Evolutionary conservation across 2,329 filamentous ascomycete genomes (phyloP).

Genomic region (Colletotrichum acutatum): DNA sequence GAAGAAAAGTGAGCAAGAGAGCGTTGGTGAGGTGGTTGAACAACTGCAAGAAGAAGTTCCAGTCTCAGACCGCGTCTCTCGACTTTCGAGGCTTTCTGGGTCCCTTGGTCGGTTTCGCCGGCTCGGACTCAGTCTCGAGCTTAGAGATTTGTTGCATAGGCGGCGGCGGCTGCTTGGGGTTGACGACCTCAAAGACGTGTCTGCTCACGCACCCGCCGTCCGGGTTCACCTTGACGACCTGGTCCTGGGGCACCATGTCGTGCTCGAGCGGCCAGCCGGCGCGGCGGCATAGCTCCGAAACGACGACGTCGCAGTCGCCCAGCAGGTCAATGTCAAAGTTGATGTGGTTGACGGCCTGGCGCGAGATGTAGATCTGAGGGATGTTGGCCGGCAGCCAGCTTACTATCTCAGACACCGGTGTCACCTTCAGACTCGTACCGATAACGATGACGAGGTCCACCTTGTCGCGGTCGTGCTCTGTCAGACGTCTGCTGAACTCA

Average conservation of each 20-base stretch:
- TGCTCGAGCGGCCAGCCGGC: slow-evolving; percentile 85
- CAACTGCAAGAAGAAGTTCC: neutral
- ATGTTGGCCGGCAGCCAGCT: slow-evolving; percentile 81
- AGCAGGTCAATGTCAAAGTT: slow-evolving; percentile 97
- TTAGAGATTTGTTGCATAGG: neutral
- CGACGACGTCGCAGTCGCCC: slow-evolving; percentile 93
- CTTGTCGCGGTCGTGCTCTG: slow-evolving; percentile 81
- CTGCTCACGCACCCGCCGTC: slow-evolving; percentile 57
- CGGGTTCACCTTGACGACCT: slow-evolving; percentile 67
- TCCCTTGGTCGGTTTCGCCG: slow-evolving; percentile 21
- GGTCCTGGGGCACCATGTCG: slow-evolving; percentile 80
- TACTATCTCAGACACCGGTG: slow-evolving; percentile 92
- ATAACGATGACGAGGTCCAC: slow-evolving; percentile 96
- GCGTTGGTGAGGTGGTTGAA: neutral
- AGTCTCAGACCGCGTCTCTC: slow-evolving; percentile 8
- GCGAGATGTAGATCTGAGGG: slow-evolving; percentile 90
- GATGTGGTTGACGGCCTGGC: slow-evolving; percentile 86
- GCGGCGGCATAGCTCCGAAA: slow-evolving; percentile 84
- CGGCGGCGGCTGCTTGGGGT: neutral
- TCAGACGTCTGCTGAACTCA: slow-evolving; percentile 82
- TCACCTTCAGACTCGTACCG: slow-evolving; percentile 94
- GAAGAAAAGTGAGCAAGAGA: neutral
- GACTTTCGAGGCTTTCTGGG: slow-evolving; percentile 24
- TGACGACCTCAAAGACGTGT: slow-evolving; percentile 48
- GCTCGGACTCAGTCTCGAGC: neutral